Evolutionary conservation across 2,329 filamentous ascomycete species (phyloP).

Genomic region (Emmonsiellopsis sp.): DNA sequence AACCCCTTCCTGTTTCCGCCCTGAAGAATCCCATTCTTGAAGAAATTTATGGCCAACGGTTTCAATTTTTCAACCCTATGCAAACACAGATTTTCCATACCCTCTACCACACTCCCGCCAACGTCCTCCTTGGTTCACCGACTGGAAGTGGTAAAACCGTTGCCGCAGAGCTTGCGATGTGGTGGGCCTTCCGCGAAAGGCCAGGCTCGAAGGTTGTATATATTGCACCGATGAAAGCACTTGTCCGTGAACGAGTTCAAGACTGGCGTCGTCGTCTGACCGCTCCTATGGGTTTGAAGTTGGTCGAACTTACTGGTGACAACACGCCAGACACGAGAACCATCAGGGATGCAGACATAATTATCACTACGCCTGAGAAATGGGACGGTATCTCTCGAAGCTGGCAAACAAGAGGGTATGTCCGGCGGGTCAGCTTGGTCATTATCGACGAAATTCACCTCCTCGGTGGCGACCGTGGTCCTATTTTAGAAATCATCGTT

Average conservation of each 20-base stretch:
- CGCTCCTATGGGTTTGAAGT: constrained; percentile 70
- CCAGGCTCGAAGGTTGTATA: constrained; percentile 97
- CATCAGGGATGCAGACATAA: constrained; percentile 92
- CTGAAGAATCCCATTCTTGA: constrained; percentile 81
- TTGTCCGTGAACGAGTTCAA: constrained; percentile 90
- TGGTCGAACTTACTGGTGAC: constrained; percentile 94
- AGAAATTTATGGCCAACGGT: constrained; percentile 77
- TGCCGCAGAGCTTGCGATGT: constrained; percentile 93
- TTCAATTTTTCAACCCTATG: constrained; percentile 98
- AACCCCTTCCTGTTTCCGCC: constrained; percentile 77
- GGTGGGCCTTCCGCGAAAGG: constrained; percentile 95
- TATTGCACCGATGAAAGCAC: constrained; percentile 97
- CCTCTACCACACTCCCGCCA: constrained; percentile 82
- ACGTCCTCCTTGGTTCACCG: constrained; percentile 88
- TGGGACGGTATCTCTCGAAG: constrained; percentile 99
- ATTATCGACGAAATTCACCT: constrained; percentile 99
- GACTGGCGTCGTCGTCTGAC: constrained; percentile 85
- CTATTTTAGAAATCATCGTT: constrained; percentile 95
- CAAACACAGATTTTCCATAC: constrained; percentile 98
- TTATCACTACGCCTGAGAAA: constrained; percentile 98
- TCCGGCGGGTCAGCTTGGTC: constrained; percentile 86
- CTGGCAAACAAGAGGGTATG: constrained; percentile 96
- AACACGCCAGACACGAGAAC: constrained; percentile 96
- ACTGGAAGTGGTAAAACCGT: constrained; percentile 98
- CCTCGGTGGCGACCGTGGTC: constrained; percentile 89